These are phyloP conservation scores for Zychaea mexicana DNA, from an alignment of 371 early-diverging fungal species.

Conservation along the genomic window DNA sequence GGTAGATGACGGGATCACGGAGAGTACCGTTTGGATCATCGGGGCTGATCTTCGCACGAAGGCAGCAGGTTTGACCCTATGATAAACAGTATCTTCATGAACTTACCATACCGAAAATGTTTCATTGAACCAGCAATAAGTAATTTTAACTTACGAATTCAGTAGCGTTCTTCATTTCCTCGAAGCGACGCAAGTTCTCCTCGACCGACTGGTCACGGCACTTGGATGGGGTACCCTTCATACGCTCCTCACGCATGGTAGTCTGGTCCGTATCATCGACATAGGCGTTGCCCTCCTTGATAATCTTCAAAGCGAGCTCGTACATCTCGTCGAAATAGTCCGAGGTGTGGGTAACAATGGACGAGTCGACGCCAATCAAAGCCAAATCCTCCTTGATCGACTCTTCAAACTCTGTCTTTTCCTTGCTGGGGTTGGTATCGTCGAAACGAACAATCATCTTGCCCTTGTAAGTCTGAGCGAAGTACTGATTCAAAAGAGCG, in stretches of 20 bases:
- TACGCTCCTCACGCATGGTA: constrained; percentile 93
- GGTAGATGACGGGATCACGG: constrained; percentile 99
- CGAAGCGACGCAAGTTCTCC: constrained; percentile 91
- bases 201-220: constrained; percentile 88
- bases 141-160: constrained; percentile 64
- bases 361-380: constrained; percentile 86
- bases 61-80: constrained; percentile 83
- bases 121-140: too few species aligned
- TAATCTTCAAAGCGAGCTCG: constrained; percentile 85
- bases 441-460: constrained; percentile 98
- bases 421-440: constrained; percentile 99
- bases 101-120: too few species aligned
- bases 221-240: constrained; percentile 87
- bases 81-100: not conserved
- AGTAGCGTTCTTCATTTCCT: constrained; percentile 94
- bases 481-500: constrained; percentile 97
- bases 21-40: constrained; percentile 95
- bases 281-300: constrained; percentile 95
- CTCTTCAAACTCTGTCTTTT: constrained; percentile 94
- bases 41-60: constrained; percentile 99
- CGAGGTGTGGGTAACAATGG: constrained; percentile 89
- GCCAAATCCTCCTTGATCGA: constrained; percentile 92
- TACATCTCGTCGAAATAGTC: constrained; percentile 95
- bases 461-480: constrained; percentile 94
- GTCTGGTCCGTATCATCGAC: constrained; percentile 96